These are phyloP conservation scores for Lycium ferocissimum DNA, from an alignment of 257 asterid genomes.

Conservation along the genomic window DNA sequence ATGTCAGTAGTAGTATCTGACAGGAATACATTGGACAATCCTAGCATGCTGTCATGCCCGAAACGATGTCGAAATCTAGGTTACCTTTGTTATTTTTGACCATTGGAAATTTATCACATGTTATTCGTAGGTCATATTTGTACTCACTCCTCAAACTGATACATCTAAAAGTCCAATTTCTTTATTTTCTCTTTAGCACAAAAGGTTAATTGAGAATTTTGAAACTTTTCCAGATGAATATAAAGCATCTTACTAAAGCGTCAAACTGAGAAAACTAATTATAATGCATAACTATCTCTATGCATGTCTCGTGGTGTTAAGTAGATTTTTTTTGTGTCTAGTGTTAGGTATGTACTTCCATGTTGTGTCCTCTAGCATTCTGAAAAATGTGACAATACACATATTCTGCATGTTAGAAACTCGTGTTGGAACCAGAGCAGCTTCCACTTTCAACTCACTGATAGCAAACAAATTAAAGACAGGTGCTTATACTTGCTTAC, in stretches of 20 bases:
- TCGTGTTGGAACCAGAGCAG: background rate
- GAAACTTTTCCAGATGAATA: constrained; percentile 15
- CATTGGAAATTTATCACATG: background rate
- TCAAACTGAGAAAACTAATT: background rate
- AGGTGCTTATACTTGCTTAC: background rate
- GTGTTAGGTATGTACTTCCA: background rate
- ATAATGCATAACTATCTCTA: background rate
- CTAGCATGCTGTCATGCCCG: background rate
- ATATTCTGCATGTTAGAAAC: background rate
- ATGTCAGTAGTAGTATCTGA: background rate
- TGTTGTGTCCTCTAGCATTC: constrained; percentile 11
- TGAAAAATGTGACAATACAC: background rate
- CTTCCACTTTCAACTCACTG: constrained; percentile 19
- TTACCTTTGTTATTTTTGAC: background rate
- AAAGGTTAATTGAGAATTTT: background rate
- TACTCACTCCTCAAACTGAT: background rate
- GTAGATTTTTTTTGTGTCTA: background rate
- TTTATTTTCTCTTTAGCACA: background rate
- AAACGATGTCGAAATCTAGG: constrained; percentile 4
- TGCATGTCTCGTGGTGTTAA: background rate
- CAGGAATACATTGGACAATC: background rate
- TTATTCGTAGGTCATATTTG: background rate
- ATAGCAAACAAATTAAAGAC: background rate
- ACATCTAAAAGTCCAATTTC: background rate
- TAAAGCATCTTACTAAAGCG: background rate